A percentile compares a stretch with the other conserved stretches of the same genome.
phyloP scores from a whole-genome alignment of 2,329 filamentous ascomycete genomes.

The Calonectria crousiana region DNA sequence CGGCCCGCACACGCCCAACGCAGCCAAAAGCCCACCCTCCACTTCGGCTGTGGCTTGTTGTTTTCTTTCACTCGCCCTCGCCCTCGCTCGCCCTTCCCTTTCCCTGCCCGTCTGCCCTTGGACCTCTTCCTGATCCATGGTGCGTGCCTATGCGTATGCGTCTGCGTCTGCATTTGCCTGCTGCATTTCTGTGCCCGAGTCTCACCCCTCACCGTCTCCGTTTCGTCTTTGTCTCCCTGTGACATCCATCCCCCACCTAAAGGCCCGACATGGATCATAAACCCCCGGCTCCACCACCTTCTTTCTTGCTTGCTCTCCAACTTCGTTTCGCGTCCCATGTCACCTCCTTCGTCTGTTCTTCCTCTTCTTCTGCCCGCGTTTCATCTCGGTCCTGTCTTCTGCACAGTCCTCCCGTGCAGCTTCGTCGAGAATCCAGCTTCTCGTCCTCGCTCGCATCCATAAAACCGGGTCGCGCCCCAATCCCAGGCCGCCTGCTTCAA shows the following conservation, averaged over 20 bases:
- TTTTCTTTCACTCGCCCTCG: not conserved
- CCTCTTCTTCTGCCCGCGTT: constrained; percentile 14
- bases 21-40: constrained; percentile 3
- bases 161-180: constrained; percentile 28
- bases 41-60: constrained; percentile 32
- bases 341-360: constrained; percentile 26
- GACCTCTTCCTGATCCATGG: constrained; percentile 14
- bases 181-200: constrained; percentile 25
- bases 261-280: constrained; percentile 39
- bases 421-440: not conserved
- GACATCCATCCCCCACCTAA: constrained; percentile 32
- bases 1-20: not conserved
- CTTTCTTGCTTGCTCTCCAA: constrained; percentile 30
- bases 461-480: not conserved
- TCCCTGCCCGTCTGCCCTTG: constrained; percentile 1
- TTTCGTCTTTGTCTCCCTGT: constrained; percentile 34
- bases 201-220: constrained; percentile 39
- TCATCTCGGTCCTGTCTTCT: constrained; percentile 2
- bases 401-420: constrained; percentile 1
- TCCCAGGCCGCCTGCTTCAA: constrained; percentile 3
- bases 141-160: constrained; percentile 10
- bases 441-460: not conserved
- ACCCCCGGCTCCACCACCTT: constrained; percentile 40
- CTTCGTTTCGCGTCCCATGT: constrained; percentile 24
- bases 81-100: not conserved